These are phyloP conservation scores for Prunella vulgaris DNA, from an alignment of 257 asterid genomes.

Conservation along the genomic window DNA sequence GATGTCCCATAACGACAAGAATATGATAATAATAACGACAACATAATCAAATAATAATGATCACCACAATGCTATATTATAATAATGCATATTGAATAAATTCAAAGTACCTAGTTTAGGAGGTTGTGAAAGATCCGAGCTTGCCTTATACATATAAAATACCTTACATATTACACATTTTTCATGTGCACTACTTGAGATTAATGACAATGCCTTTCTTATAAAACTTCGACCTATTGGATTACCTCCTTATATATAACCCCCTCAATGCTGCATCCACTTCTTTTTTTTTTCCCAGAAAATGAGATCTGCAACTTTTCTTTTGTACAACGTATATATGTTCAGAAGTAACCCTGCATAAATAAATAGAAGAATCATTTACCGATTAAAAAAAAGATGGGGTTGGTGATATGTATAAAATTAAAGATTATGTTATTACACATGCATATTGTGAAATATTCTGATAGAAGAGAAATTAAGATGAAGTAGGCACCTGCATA, in stretches of 20 bases:
- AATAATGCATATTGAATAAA: too few species aligned
- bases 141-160: neutral
- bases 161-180: neutral
- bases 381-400: neutral
- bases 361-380: neutral
- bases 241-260: conserved; percentile 6
- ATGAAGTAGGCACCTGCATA: neutral
- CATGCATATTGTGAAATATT: neutral
- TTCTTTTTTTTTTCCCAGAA: too few species aligned
- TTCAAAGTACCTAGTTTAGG: neutral
- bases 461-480: neutral
- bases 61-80: neutral
- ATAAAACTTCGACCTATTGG: conserved; percentile 6
- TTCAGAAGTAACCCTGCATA: neutral
- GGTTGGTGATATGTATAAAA: neutral
- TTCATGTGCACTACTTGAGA: neutral
- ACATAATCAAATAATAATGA: neutral
- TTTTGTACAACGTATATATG: conserved; percentile 8
- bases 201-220: neutral
- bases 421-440: neutral
- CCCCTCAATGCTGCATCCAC: too few species aligned
- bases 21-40: neutral
- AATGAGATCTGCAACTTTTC: conserved; percentile 13
- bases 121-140: neutral
- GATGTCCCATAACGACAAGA: neutral